A percentile compares a stretch with the other conserved stretches of the same genome.
phyloP scores from a whole-genome alignment of 148 eudicot genomes.

The Amaranthus hypochondriacus region DNA sequence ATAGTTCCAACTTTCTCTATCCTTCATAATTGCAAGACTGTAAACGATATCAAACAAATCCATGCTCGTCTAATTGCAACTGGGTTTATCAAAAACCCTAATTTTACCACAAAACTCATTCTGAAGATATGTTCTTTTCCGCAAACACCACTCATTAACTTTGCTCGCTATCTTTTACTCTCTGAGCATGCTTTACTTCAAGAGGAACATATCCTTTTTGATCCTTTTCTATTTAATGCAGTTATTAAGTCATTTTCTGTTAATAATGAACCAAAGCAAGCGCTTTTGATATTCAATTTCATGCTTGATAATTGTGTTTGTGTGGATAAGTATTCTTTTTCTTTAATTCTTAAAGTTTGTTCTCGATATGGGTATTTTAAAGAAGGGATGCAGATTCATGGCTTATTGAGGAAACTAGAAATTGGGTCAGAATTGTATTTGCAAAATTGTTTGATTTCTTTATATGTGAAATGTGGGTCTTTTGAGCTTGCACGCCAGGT shows the following conservation, averaged over 20 bases:
- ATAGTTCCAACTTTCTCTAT: conserved; percentile 36
- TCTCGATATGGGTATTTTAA: conserved; percentile 38
- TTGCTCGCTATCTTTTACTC: conserved; percentile 52
- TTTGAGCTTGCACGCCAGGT: conserved; percentile 47
- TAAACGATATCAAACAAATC: conserved; percentile 51
- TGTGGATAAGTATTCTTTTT: conserved; percentile 60
- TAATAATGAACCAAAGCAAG: conserved; percentile 37
- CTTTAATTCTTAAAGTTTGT: conserved; percentile 65
- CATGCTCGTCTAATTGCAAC: conserved; percentile 65
- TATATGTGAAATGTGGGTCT: conserved; percentile 52
- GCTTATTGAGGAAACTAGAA: conserved; percentile 46
- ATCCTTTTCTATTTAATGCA: conserved; percentile 68
- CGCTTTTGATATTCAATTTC: conserved; percentile 37
- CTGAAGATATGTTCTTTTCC: conserved; percentile 46
- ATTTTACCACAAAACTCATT: conserved; percentile 58
- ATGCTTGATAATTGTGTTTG: conserved; percentile 55
- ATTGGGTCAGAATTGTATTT: conserved; percentile 53
- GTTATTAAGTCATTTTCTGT: conserved; percentile 54
- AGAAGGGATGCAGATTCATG: conserved; percentile 82
- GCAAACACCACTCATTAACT: conserved; percentile 36
- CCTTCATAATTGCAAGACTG: conserved; percentile 51
- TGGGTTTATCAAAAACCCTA: conserved; percentile 43
- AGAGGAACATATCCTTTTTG: conserved; percentile 7
- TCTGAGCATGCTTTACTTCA: conserved; percentile 16
- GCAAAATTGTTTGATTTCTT: conserved; percentile 58